Evolutionary conservation across 306 rosid species (phyloP).

Genomic region (Ochetophila trinervis): DNA sequence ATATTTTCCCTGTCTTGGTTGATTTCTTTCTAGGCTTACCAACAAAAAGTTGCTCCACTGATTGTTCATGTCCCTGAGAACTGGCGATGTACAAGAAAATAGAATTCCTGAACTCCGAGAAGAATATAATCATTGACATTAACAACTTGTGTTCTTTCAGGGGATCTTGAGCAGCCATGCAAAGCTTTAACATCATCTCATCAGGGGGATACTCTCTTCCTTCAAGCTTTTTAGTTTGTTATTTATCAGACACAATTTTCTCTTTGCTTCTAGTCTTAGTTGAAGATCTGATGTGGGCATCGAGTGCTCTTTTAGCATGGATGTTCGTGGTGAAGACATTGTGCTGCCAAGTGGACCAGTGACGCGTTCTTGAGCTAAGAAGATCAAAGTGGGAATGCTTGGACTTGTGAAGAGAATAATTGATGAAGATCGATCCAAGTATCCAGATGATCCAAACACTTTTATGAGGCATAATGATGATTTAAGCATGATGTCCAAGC

Average conservation of each 20-base stretch:
- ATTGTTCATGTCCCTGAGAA: slow-evolving; percentile 29
- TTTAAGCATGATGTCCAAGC: too few species aligned
- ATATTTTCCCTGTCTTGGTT: slow-evolving; percentile 21
- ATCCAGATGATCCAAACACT: too few species aligned
- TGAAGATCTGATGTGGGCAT: too few species aligned
- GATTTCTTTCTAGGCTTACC: slow-evolving; percentile 32
- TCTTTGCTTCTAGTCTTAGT: slow-evolving; percentile 8
- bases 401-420: too few species aligned
- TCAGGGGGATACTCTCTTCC: slow-evolving; percentile 27
- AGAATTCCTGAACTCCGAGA: slow-evolving; percentile 44
- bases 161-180: slow-evolving; percentile 50
- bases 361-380: too few species aligned
- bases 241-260: slow-evolving; percentile 15
- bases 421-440: too few species aligned
- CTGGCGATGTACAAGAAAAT: slow-evolving; percentile 24
- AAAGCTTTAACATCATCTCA: slow-evolving; percentile 47
- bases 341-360: too few species aligned
- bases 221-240: slow-evolving; percentile 16
- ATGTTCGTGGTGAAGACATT: too few species aligned
- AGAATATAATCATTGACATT: slow-evolving; percentile 29
- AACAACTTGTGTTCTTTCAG: slow-evolving; percentile 21
- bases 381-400: too few species aligned
- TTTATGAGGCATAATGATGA: too few species aligned
- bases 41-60: slow-evolving; percentile 33
- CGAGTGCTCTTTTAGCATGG: too few species aligned